A percentile compares a stretch with the other conserved stretches of the same genome.
phyloP scores from a whole-genome alignment of 768 basidiomycete genomes.

The Tylopilus plumbeoviolaceoides region DNA sequence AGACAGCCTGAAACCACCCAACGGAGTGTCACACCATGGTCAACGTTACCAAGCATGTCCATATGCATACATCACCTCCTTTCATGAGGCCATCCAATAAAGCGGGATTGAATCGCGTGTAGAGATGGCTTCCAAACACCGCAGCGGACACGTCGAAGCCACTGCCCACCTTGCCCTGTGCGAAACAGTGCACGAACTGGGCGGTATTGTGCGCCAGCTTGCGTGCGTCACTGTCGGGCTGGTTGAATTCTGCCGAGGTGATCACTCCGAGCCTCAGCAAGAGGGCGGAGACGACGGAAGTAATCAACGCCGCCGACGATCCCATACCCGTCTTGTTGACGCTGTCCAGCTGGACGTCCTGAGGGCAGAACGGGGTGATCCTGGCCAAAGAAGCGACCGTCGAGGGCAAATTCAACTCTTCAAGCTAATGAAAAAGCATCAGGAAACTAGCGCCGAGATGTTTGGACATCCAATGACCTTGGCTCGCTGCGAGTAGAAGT shows the following conservation, averaged over 20 bases:
- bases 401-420: constrained; percentile 54
- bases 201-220: constrained; percentile 85
- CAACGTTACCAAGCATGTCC: not conserved
- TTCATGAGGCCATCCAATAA: constrained; percentile 28
- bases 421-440: constrained; percentile 46
- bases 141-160: constrained; percentile 96
- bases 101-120: constrained; percentile 79
- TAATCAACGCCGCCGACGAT: constrained; percentile 95
- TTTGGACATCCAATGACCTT: constrained; percentile 46
- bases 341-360: constrained; percentile 62
- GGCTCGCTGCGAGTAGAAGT: constrained; percentile 93
- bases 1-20: constrained; percentile 9
- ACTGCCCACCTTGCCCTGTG: constrained; percentile 97
- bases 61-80: constrained; percentile 19
- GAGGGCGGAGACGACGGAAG: constrained; percentile 85
- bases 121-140: constrained; percentile 91
- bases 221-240: constrained; percentile 43
- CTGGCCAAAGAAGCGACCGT: constrained; percentile 59
- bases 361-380: constrained; percentile 73
- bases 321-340: constrained; percentile 99
- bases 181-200: constrained; percentile 92
- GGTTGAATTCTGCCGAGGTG: constrained; percentile 43
- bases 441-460: not conserved
- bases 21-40: not conserved
- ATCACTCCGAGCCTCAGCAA: constrained; percentile 73